Base-by-base conservation (phyloP, 805 yeast genomes). In the Ogataea methylovora region DNA sequence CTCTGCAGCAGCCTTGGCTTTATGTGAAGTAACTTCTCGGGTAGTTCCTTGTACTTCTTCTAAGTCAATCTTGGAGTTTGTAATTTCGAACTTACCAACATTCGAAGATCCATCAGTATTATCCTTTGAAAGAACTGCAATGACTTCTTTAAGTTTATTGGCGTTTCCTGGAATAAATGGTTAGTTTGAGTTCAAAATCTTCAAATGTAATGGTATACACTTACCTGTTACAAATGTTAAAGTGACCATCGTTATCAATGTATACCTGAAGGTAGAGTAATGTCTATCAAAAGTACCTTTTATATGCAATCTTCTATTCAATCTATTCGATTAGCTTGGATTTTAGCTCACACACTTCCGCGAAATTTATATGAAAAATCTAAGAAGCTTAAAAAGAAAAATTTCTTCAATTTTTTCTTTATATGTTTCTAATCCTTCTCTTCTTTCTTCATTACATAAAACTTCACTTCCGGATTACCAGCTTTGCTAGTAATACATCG, bases 31-130 rank as follows among this genome's bases (percentile, higher is more conserved):
- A 28, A 92, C 90, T 35, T 83, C 84, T 27, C 79, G 79, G 31
- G 87, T 71, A 16, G 90, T 61, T 21, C 96, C 98, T 60, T 92
- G 99, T 30, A 92, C 59, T 61, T 92, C 99, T 33, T 80, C 92
- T 14, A 92, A 64, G 52, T 92, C 99, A 22, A 94, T 54, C 22
- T 77, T 66, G 40, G 72, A 60, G 58, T 83, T 87, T 16, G 65
- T 63, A 37, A 92, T 69, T 24, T 49, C 57, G 54, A 48, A 72
- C 14, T 62, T 56, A 4, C 80, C 82, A 13, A 74, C 73, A 32
- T 45, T 49, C 11, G 56, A 39, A 8, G 39, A 21, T 15, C 62
- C 50, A 10, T 36, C 58, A 8, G 39, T 40, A 4, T 31, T 29
- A 17, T 58, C 63, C 18, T 63, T 65, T 2, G 78, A 61, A 8